Conservation (phyloP, 164 flowering plant species). For the Paratinospora sagittata region DNA sequence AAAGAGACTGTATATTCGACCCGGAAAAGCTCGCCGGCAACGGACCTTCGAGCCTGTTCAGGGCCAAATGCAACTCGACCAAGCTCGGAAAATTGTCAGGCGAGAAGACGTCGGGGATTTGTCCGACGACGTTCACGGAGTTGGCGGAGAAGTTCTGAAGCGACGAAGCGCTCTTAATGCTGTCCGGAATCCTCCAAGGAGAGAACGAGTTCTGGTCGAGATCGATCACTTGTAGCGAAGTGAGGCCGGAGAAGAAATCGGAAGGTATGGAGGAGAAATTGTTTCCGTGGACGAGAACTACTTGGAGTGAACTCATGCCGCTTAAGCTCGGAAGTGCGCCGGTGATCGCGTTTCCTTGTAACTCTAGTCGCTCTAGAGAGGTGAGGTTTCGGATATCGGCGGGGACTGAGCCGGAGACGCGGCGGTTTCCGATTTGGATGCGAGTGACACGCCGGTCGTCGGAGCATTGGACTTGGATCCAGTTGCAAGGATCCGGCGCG, state of each 20-base stretch:
- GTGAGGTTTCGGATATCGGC: conserved; percentile 37
- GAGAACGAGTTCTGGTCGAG: conserved; percentile 63
- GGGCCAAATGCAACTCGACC: conserved; percentile 49
- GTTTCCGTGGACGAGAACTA: conserved; percentile 51
- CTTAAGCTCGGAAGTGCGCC: conserved; percentile 70
- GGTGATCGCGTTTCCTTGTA: conserved; percentile 52
- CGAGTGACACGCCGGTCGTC: conserved; percentile 42
- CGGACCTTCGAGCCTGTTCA: conserved; percentile 54
- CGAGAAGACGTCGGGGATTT: conserved; percentile 56
- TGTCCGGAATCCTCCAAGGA: conserved; percentile 63
- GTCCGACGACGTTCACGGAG: conserved; percentile 55
- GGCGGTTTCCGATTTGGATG: conserved; percentile 59
- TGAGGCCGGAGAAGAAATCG: conserved; percentile 60
- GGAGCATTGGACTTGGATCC: conserved; percentile 58
- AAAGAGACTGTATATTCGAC: conserved; percentile 56
- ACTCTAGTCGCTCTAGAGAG: conserved; percentile 53
- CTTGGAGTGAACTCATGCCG: conserved; percentile 55
- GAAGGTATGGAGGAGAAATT: conserved; percentile 50
- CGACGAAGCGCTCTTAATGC: conserved; percentile 38
- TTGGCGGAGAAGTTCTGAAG: conserved; percentile 87
- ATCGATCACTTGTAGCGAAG: conserved; percentile 44
- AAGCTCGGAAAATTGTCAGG: conserved; percentile 47
- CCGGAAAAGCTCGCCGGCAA: conserved; percentile 55
- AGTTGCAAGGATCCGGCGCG: conserved; percentile 65
- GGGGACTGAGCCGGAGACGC: conserved; percentile 63